These are phyloP conservation scores for Sistotremastrum suecicum DNA, from an alignment of 768 basidiomycete genomes.

Conservation along the genomic window DNA sequence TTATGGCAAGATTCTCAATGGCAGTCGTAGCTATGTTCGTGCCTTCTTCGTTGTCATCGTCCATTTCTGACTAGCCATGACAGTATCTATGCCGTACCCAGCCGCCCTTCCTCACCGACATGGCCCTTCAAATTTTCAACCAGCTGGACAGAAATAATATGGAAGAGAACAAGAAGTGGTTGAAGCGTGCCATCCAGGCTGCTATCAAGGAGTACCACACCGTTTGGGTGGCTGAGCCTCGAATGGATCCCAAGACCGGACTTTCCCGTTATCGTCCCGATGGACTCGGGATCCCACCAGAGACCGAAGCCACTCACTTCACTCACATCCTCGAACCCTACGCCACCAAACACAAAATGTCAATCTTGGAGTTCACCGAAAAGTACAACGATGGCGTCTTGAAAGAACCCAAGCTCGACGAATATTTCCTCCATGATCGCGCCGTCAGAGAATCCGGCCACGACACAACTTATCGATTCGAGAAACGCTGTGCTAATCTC, in stretches of 20 bases:
- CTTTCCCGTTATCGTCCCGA: slow-evolving; percentile 90
- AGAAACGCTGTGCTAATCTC: slow-evolving; percentile 94
- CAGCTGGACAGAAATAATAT: slow-evolving; percentile 80
- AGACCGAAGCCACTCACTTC: slow-evolving; percentile 97
- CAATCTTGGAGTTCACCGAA: slow-evolving; percentile 92
- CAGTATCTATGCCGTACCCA: slow-evolving; percentile 93
- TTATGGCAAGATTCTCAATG: slow-evolving; percentile 94
- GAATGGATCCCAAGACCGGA: slow-evolving; percentile 89
- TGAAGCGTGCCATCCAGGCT: slow-evolving; percentile 90
- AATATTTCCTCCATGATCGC: slow-evolving; percentile 95
- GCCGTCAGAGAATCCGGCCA: slow-evolving; percentile 94
- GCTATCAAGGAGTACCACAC: slow-evolving; percentile 99
- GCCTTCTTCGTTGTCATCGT: not conserved
- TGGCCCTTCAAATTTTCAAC: slow-evolving; percentile 96
- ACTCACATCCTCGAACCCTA: slow-evolving; percentile 95
- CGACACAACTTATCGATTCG: slow-evolving; percentile 93
- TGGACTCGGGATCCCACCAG: slow-evolving; percentile 91
- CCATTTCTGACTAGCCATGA: not conserved
- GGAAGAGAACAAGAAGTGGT: slow-evolving; percentile 74
- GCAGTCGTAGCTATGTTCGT: slow-evolving; percentile 60
- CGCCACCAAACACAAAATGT: slow-evolving; percentile 82
- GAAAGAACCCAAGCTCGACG: slow-evolving; percentile 80
- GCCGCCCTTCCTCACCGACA: slow-evolving; percentile 96
- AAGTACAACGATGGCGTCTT: slow-evolving; percentile 80
- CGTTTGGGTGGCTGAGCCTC: slow-evolving; percentile 90